Evolutionary conservation across 768 basidiomycete genomes (phyloP), one percentile per base, ranked within the genome.

Genomic region (Mycena vulgaris): DNA sequence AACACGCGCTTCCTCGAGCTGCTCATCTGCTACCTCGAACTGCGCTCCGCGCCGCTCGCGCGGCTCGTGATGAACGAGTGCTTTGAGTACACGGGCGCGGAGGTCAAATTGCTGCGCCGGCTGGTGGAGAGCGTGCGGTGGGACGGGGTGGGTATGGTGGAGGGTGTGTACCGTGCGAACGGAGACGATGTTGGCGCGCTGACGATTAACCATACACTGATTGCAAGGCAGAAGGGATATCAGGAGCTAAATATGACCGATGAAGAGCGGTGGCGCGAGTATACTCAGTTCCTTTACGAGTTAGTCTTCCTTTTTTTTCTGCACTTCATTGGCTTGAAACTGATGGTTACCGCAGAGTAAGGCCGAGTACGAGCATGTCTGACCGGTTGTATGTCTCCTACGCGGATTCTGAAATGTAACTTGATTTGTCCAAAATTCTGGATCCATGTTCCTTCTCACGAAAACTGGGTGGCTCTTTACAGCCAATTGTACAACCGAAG

Each of bases 11-110:
- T 65, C 63, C 17, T 65, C 37, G 63, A 65, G 39, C 39, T 65
- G 52, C 27, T 65, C 30, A 45, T 65, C 10, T 65, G 63, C 39
- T 65, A 65, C 28, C 63, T 65, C 53, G 63, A 65, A 45, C 39
- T 45, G 53, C 63, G 63, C 30, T 10, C 30, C 14, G 23, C 27
- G 6, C 27, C 35, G 19, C 53, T 30, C 28, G 13, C 16, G 7
- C 5, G n/a, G 33, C 52, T 65, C 37, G 3, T 28, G 28, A 33
- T 65, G 19, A 30, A 45, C 13, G 19, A 57, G 7, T 65, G 63
- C 53, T 39, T 25, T 31, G 52, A 28, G 13, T 65, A 56, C 40
- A 57, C 48, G 11, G 63, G 39, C 42, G 5, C 63, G n/a, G 63
- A 65, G 52, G 39, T 65, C 27, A 65, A 65, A 33, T 28, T 65